phyloP scores from a whole-genome alignment of 106 monocot species.

The Acorus calamus region DNA sequence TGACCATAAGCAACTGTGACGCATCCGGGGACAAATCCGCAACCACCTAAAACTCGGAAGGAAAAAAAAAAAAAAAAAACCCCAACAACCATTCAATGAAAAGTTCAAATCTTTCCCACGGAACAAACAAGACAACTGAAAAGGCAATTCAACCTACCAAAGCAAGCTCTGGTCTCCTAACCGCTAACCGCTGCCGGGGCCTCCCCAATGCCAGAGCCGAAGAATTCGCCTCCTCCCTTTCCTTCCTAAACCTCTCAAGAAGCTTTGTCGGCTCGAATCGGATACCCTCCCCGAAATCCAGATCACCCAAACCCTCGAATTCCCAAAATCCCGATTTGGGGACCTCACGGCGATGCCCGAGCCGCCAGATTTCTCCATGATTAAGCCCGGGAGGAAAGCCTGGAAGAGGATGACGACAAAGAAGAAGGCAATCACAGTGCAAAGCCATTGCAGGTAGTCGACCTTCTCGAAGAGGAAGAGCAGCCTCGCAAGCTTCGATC shows the following conservation, averaged over 20 bases:
- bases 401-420: constrained; percentile 49
- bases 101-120: background rate
- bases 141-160: constrained; percentile 28
- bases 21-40: constrained; percentile 33
- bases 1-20: constrained; percentile 57
- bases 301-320: constrained; percentile 7
- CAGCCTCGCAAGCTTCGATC: constrained; percentile 42
- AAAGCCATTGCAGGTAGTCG: constrained; percentile 49
- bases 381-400: constrained; percentile 46
- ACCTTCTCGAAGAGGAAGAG: constrained; percentile 63
- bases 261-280: constrained; percentile 40
- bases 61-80: background rate
- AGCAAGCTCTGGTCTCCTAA: constrained; percentile 42
- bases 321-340: background rate
- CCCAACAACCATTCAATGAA: background rate
- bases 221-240: constrained; percentile 26
- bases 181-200: constrained; percentile 21
- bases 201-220: constrained; percentile 16
- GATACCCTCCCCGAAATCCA: constrained; percentile 66
- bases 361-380: constrained; percentile 12
- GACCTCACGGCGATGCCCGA: background rate
- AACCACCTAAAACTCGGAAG: constrained; percentile 29
- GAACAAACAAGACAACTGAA: background rate
- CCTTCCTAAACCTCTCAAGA: constrained; percentile 46
- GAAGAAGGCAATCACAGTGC: constrained; percentile 47